phyloP scores from a whole-genome alignment of 2,329 filamentous ascomycete genomes.

The Colletotrichum lindemuthianum region DNA sequence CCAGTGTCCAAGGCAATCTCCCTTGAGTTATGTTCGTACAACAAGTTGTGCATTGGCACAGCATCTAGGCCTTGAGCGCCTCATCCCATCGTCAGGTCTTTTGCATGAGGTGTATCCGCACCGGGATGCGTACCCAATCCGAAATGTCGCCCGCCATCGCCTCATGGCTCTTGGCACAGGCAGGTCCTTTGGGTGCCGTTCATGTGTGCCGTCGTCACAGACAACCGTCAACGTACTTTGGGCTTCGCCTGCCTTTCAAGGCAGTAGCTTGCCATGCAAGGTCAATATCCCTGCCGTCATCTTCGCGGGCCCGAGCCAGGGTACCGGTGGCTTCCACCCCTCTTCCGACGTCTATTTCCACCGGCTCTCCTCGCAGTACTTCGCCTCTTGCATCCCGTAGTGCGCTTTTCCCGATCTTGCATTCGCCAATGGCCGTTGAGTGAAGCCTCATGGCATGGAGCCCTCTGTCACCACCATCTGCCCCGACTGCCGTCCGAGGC shows the following conservation, averaged over 20 bases:
- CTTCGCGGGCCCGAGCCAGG: constrained; percentile 17
- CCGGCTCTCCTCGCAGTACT: neutral
- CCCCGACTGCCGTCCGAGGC: constrained; percentile 24
- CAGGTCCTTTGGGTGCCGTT: neutral
- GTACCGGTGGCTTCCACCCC: constrained; percentile 14
- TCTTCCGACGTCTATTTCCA: constrained; percentile 12
- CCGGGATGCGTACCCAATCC: constrained; percentile 22
- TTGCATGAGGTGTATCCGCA: neutral
- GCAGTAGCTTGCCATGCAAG: constrained; percentile 14
- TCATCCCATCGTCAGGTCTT: no score
- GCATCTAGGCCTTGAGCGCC: no score
- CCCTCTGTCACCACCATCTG: constrained; percentile 2
- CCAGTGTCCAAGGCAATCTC: no score
- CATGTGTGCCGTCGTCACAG: constrained; percentile 2
- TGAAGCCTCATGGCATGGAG: constrained; percentile 9
- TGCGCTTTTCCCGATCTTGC: constrained; percentile 15
- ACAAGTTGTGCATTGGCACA: no score
- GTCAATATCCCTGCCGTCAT: constrained; percentile 28
- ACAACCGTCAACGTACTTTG: neutral
- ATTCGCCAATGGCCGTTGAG: constrained; percentile 23
- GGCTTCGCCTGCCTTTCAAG: constrained; percentile 16
- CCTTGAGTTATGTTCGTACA: no score
- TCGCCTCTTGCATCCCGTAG: constrained; percentile 21
- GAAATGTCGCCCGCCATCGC: constrained; percentile 1
- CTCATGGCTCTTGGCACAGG: constrained; percentile 5